Evolutionary conservation across 371 early-diverging fungal species (phyloP).

Genomic region (Gilbertella persicaria): DNA sequence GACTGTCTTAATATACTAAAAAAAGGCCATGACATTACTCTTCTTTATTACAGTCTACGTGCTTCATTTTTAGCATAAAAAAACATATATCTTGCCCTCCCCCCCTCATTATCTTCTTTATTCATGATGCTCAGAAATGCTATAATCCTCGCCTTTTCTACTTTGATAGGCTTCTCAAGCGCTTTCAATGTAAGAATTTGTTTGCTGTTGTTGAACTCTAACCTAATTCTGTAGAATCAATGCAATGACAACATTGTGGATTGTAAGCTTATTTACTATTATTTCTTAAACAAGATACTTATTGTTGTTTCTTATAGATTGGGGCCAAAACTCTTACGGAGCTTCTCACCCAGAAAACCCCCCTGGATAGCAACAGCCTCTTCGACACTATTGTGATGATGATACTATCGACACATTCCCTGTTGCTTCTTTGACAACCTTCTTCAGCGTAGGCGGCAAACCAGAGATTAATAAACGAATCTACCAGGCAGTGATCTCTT

Average conservation of each 20-base stretch:
- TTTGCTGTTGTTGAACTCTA: not conserved
- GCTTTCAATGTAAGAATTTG: conserved; percentile 21
- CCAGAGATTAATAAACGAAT: conserved; percentile 65
- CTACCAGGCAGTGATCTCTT: no score
- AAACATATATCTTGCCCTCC: not conserved
- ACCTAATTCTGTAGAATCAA: conserved; percentile 23
- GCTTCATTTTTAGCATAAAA: conserved; percentile 5
- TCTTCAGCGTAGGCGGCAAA: conserved; percentile 45
- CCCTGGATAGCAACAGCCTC: conserved; percentile 47
- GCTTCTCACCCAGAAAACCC: conserved; percentile 36
- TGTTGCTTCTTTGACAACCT: conserved; percentile 68
- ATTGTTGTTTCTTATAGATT: conserved; percentile 26
- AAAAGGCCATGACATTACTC: not conserved
- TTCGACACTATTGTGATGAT: conserved; percentile 65
- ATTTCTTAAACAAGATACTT: not conserved
- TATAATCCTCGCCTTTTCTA: conserved; percentile 5
- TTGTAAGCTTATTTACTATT: conserved; percentile 29
- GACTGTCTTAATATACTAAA: no score
- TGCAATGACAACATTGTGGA: conserved; percentile 47
- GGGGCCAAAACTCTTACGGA: conserved; percentile 58
- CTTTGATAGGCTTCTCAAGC: conserved; percentile 7
- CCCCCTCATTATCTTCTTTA: not conserved
- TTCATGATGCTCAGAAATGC: conserved; percentile 8
- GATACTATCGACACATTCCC: conserved; percentile 62
- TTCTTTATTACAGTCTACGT: not conserved